These are phyloP conservation scores for Aethionema arabicum DNA, from an alignment of 345 rosid species.

Conservation along the genomic window DNA sequence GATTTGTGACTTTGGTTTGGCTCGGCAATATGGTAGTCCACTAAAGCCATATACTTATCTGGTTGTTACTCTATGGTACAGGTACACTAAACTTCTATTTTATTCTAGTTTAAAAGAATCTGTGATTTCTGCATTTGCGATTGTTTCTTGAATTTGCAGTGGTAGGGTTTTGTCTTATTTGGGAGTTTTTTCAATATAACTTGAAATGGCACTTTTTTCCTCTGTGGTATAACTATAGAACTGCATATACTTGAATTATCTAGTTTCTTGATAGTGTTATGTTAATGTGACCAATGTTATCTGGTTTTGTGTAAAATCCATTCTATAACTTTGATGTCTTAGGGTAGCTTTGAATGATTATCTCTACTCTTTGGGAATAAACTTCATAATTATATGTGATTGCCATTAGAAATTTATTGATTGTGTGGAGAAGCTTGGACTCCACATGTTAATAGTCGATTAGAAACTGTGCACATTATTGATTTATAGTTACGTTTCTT, in stretches of 20 bases:
- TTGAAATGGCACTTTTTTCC: not conserved
- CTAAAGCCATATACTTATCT: constrained; percentile 95
- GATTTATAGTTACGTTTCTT: constrained; percentile 13
- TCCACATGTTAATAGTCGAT: constrained; percentile 3
- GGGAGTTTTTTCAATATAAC: constrained; percentile 21
- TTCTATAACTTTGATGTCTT: constrained; percentile 7
- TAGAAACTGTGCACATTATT: not conserved
- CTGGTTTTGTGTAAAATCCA: not conserved
- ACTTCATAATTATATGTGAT: constrained; percentile 7
- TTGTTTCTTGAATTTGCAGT: constrained; percentile 3
- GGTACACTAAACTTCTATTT: constrained; percentile 48
- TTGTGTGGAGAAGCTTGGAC: constrained; percentile 7
- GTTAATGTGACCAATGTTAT: not conserved
- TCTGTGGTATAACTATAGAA: constrained; percentile 18
- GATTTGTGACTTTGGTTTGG: constrained; percentile 97
- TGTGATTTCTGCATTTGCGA: constrained; percentile 11
- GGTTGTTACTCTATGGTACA: constrained; percentile 99
- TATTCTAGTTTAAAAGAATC: not conserved
- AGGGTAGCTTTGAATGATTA: not conserved
- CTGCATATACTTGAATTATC: constrained; percentile 4
- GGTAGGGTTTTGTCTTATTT: not conserved
- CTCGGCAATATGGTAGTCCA: constrained; percentile 98
- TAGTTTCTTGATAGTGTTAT: constrained; percentile 2
- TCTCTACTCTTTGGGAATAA: constrained; percentile 5
- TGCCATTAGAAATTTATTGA: constrained; percentile 3